A percentile compares a stretch with the other conserved stretches of the same genome.
These are phyloP conservation scores for Claviceps arundinis DNA, from an alignment of 2,329 filamentous ascomycete species.

Conservation along the genomic window DNA sequence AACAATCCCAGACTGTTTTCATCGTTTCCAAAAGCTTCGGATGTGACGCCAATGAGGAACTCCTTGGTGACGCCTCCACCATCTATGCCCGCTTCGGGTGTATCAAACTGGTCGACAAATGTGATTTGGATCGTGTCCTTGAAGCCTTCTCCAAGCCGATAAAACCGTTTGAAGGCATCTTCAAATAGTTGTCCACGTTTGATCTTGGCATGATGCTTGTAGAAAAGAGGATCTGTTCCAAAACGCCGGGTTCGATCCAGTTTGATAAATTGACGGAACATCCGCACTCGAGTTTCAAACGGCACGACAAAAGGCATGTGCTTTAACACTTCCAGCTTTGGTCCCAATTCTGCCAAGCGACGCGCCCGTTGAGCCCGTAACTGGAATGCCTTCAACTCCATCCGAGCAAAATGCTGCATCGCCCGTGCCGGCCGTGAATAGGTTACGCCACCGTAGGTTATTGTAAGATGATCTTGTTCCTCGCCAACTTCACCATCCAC, in stretches of 20 bases:
- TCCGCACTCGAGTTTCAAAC: conserved; percentile 79
- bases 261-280: conserved; percentile 85
- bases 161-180: conserved; percentile 78
- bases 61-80: conserved; percentile 96
- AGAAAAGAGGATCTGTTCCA: conserved; percentile 6
- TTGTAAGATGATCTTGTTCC: background rate
- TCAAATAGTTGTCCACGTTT: conserved; percentile 67
- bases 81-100: conserved; percentile 84
- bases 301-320: conserved; percentile 97
- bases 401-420: conserved; percentile 14
- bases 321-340: conserved; percentile 77
- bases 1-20: conserved; percentile 47
- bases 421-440: too few relatives aligned
- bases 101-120: conserved; percentile 83
- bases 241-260: conserved; percentile 40
- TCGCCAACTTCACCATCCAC: conserved; percentile 14
- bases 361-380: conserved; percentile 55
- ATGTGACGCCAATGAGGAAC: conserved; percentile 79
- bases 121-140: conserved; percentile 96
- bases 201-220: conserved; percentile 64
- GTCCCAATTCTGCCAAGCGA: conserved; percentile 65
- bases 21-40: conserved; percentile 59
- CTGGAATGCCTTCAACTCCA: conserved; percentile 50
- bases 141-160: conserved; percentile 62
- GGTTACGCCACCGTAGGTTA: too few relatives aligned